Conservation (phyloP, 2,329 filamentous ascomycete species). For the Aschersonia sp. region DNA sequence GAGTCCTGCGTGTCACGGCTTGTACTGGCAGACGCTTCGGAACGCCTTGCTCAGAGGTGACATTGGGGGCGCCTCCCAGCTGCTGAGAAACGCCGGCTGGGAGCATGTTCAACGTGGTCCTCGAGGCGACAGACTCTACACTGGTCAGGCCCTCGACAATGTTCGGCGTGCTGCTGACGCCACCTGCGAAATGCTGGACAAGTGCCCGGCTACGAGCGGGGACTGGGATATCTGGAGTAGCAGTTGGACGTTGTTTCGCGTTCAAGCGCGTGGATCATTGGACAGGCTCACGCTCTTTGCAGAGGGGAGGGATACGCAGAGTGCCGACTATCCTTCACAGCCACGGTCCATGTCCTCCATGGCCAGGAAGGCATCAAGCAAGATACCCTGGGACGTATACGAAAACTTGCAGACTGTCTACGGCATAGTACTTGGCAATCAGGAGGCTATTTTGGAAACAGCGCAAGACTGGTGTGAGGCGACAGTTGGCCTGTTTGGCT, state of each 20-base stretch:
- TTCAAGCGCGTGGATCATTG: slow-evolving; percentile 53
- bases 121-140: slow-evolving; percentile 52
- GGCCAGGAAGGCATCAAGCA: slow-evolving; percentile 66
- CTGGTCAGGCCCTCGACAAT: slow-evolving; percentile 60
- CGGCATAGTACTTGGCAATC: slow-evolving; percentile 62
- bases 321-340: slow-evolving; percentile 18
- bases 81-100: slow-evolving; percentile 67
- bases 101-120: slow-evolving; percentile 57
- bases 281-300: slow-evolving; percentile 63
- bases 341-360: slow-evolving; percentile 45
- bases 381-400: slow-evolving; percentile 81
- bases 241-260: slow-evolving; percentile 75
- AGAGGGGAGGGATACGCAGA: slow-evolving; percentile 49
- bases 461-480: slow-evolving; percentile 90
- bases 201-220: slow-evolving; percentile 52
- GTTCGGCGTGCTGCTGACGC: slow-evolving; percentile 57
- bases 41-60: slow-evolving; percentile 62
- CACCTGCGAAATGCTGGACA: slow-evolving; percentile 53
- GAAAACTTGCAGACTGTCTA: slow-evolving; percentile 72
- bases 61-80: slow-evolving; percentile 46
- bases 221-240: slow-evolving; percentile 77
- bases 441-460: slow-evolving; percentile 58
- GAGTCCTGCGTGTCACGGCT: slow-evolving; percentile 58
- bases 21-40: slow-evolving; percentile 80
- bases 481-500: slow-evolving; percentile 65